These are phyloP conservation scores for Adenanthera pavonina DNA, from an alignment of 306 rosid genomes.

Conservation along the genomic window DNA sequence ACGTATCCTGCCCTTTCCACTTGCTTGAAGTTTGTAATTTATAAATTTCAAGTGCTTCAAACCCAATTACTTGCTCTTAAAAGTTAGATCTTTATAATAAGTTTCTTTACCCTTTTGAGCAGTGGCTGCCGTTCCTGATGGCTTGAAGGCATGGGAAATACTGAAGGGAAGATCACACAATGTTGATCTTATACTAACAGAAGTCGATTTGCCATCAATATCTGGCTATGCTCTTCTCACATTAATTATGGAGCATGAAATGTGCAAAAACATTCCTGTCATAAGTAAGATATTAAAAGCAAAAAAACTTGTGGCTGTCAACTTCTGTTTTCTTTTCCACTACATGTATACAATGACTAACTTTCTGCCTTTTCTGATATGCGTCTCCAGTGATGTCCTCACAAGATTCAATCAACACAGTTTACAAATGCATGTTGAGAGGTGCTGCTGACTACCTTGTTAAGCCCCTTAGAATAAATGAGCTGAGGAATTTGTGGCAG, in stretches of 20 bases:
- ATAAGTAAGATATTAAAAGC: conserved; percentile 65
- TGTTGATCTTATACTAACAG: conserved; percentile 86
- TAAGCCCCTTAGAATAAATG: conserved; percentile 90
- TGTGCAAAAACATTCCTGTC: conserved; percentile 92
- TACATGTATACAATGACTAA: conserved; percentile 9
- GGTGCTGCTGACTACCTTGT: conserved; percentile 99
- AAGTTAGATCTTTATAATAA: conserved; percentile 28
- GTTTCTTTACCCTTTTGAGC: conserved; percentile 46
- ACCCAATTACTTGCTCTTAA: conserved; percentile 1
- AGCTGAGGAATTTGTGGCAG: conserved; percentile 93
- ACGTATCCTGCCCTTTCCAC: not conserved
- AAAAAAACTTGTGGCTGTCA: conserved; percentile 27
- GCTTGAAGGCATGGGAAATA: conserved; percentile 95
- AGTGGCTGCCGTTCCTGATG: conserved; percentile 96
- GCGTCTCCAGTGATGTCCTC: conserved; percentile 88
- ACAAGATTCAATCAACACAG: conserved; percentile 82
- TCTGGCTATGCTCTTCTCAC: conserved; percentile 95
- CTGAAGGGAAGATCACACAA: conserved; percentile 74
- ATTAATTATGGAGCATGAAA: conserved; percentile 82
- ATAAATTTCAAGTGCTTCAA: not conserved
- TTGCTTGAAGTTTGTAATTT: conserved; percentile 31
- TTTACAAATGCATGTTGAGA: conserved; percentile 86
- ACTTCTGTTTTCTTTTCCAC: not conserved
- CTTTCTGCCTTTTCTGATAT: conserved; percentile 14
- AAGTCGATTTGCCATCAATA: conserved; percentile 91